These are phyloP conservation scores for Sporothrix brunneoviolacea DNA, from an alignment of 2,329 filamentous ascomycete species.

Conservation along the genomic window DNA sequence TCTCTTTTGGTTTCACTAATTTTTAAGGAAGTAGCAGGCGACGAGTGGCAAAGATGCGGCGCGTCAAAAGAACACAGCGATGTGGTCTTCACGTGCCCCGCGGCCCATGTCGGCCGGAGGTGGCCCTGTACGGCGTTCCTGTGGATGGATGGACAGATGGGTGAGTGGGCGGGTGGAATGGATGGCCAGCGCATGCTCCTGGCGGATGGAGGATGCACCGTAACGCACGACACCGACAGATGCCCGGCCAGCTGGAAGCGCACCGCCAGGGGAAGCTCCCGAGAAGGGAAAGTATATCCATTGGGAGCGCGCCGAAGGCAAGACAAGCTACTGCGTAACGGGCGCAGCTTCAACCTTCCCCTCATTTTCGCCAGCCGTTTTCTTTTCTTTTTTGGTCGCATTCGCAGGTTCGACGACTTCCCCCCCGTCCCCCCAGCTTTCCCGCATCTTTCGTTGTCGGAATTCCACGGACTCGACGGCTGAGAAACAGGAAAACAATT, in stretches of 20 bases:
- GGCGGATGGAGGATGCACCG: no score
- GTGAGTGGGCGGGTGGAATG: no score
- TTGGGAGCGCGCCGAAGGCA: not conserved
- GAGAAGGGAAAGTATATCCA: slow-evolving; percentile 8
- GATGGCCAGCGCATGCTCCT: no score
- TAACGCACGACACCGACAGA: no score
- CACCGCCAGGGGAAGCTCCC: no score
- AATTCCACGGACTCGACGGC: not conserved
- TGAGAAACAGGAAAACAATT: not conserved
- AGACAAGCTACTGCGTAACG: no score
- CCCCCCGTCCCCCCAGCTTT: no score
- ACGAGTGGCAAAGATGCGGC: not conserved
- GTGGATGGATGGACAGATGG: no score
- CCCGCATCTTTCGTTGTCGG: no score
- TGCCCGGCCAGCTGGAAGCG: no score
- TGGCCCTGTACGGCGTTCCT: no score
- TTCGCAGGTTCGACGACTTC: no score
- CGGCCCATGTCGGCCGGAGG: not conserved
- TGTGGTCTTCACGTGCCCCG: slow-evolving; percentile 5
- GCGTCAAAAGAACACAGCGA: not conserved
- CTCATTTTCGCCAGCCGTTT: not conserved
- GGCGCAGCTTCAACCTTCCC: not conserved
- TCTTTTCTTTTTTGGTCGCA: not conserved
- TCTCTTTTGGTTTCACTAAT: not conserved
- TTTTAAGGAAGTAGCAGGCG: slow-evolving; percentile 3